Conservation (phyloP, 1,284 basidiomycete species). For the Ceratorhiza oryzae-sativae region DNA sequence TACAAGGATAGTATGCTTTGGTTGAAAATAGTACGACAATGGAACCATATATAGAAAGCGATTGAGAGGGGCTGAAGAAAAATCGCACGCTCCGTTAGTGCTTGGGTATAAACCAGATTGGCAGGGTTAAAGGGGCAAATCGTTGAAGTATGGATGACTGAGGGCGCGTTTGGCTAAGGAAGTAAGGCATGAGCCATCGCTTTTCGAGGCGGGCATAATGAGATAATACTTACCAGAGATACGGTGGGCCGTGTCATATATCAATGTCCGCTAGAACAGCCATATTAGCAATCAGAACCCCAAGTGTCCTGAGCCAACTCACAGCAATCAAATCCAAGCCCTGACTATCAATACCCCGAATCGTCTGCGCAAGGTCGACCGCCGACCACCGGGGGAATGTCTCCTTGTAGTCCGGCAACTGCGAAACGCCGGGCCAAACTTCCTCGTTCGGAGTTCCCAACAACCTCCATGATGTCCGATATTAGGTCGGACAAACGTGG, state of each 20-base stretch:
- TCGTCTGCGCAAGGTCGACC: slow-evolving; percentile 52
- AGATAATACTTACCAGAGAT: slow-evolving; percentile 76
- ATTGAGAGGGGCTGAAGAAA: slow-evolving; percentile 2
- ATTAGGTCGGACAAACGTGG: not conserved
- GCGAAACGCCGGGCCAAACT: slow-evolving; percentile 89
- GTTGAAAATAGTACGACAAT: not conserved
- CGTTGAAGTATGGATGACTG: slow-evolving; percentile 80
- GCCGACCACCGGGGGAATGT: slow-evolving; percentile 93
- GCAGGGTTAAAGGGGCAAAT: slow-evolving; percentile 43
- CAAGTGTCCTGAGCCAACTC: slow-evolving; percentile 43
- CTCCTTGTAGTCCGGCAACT: slow-evolving; percentile 93
- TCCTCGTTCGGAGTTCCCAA: slow-evolving; percentile 96
- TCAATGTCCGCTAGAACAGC: slow-evolving; percentile 72
- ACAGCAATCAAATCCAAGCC: slow-evolving; percentile 84
- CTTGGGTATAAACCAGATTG: not conserved
- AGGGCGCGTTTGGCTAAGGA: slow-evolving; percentile 82
- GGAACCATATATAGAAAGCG: slow-evolving; percentile 1
- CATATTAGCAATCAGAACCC: slow-evolving; percentile 10
- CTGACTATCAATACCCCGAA: slow-evolving; percentile 55
- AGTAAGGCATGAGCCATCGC: slow-evolving; percentile 4
- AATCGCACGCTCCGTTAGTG: not conserved
- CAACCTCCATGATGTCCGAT: slow-evolving; percentile 61
- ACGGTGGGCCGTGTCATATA: slow-evolving; percentile 92
- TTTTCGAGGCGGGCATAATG: slow-evolving; percentile 5
- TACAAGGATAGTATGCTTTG: not conserved